Conservation (phyloP, 108 stramenopile genomes). For the Cyclostephanos tholiformis region DNA sequence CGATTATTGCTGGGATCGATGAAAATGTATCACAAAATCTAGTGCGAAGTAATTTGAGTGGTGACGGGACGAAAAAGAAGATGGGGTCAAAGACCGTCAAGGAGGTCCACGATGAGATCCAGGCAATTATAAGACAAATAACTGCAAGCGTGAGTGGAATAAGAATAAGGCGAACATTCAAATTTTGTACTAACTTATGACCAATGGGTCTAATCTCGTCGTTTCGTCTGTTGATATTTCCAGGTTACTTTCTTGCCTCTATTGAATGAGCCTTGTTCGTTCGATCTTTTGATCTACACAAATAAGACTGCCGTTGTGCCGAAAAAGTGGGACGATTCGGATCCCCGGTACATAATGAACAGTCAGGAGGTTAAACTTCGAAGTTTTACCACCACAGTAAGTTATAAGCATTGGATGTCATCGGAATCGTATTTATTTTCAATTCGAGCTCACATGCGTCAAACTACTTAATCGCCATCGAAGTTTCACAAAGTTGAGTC, state of each 20-base stretch:
- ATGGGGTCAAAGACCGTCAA: constrained; percentile 75
- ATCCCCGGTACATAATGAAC: constrained; percentile 96
- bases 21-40: constrained; percentile 26
- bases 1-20: constrained; percentile 23
- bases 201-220: neutral
- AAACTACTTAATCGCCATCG: neutral
- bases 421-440: constrained; percentile 4
- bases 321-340: constrained; percentile 94
- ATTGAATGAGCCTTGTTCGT: constrained; percentile 95
- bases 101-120: constrained; percentile 96
- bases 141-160: constrained; percentile 80
- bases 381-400: constrained; percentile 91
- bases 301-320: constrained; percentile 88
- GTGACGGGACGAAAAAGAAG: constrained; percentile 13
- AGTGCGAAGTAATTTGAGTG: constrained; percentile 10
- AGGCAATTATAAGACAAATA: constrained; percentile 98
- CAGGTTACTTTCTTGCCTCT: constrained; percentile 96
- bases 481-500: constrained; percentile 90
- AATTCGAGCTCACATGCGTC: neutral
- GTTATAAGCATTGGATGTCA: constrained; percentile 15
- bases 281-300: constrained; percentile 97
- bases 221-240: neutral
- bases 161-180: neutral
- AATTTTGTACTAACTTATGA: neutral
- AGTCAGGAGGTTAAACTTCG: constrained; percentile 92